These are phyloP conservation scores for Alternaria burnsii DNA, from an alignment of 2,329 filamentous ascomycete species.

Conservation along the genomic window DNA sequence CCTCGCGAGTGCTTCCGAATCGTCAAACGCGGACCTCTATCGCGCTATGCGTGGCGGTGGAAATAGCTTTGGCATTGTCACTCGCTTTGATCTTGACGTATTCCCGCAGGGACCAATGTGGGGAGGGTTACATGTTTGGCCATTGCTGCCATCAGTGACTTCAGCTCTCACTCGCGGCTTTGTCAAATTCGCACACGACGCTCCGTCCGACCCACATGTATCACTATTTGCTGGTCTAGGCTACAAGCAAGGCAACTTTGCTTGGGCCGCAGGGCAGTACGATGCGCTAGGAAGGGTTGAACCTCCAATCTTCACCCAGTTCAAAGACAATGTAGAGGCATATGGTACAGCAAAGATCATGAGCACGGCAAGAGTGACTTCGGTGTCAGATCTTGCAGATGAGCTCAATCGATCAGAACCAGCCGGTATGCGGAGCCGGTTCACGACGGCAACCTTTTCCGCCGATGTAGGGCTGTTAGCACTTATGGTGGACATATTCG, in stretches of 20 bases:
- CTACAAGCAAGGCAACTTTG: slow-evolving; percentile 6
- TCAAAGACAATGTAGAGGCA: slow-evolving; percentile 1
- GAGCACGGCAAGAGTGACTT: slow-evolving; percentile 8
- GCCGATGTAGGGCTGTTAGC: background rate
- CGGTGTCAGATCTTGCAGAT: slow-evolving; percentile 2
- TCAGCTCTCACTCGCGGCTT: background rate
- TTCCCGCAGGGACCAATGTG: slow-evolving; percentile 27
- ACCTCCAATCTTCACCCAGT: slow-evolving; percentile 5
- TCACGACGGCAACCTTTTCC: background rate
- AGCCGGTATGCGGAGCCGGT: slow-evolving; percentile 3
- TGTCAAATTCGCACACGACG: slow-evolving; percentile 3
- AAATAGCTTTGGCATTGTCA: slow-evolving; percentile 40
- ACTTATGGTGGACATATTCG: background rate
- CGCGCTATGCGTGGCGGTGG: slow-evolving; percentile 45
- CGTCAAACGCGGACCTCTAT: slow-evolving; percentile 50
- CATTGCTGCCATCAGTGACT: slow-evolving; percentile 3
- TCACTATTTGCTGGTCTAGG: slow-evolving; percentile 6
- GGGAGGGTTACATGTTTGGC: slow-evolving; percentile 7
- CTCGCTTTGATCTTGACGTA: slow-evolving; percentile 21
- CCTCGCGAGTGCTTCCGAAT: slow-evolving; percentile 24
- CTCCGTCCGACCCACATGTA: background rate
- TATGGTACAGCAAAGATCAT: slow-evolving; percentile 7
- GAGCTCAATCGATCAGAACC: slow-evolving; percentile 6
- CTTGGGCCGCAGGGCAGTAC: slow-evolving; percentile 4
- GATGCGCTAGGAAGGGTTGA: slow-evolving; percentile 1